phyloP scores from a whole-genome alignment of 148 eudicot genomes.

The Rhododendron henanense region DNA sequence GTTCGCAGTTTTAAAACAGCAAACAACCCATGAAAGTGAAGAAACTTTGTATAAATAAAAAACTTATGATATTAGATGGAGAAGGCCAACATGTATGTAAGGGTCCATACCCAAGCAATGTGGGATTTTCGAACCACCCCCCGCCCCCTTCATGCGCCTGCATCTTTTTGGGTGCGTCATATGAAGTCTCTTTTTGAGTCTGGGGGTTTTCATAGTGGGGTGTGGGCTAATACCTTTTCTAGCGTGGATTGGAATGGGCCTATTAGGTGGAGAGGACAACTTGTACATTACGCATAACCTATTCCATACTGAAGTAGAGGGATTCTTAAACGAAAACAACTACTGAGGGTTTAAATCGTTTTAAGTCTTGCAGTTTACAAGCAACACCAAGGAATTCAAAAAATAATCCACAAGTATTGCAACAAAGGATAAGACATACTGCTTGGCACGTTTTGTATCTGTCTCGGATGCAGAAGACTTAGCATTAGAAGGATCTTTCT shows the following conservation, averaged over 20 bases:
- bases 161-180: neutral
- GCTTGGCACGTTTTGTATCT: constrained; percentile 90
- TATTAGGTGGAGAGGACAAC: neutral
- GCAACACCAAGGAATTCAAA: neutral
- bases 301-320: neutral
- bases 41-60: neutral
- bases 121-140: neutral
- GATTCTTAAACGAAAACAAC: neutral
- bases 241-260: neutral
- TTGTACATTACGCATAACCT: neutral
- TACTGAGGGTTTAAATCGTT: neutral
- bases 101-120: neutral
- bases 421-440: constrained; percentile 45
- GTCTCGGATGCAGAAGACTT: constrained; percentile 55
- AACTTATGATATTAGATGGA: neutral
- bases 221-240: neutral
- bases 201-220: neutral
- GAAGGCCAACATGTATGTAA: neutral
- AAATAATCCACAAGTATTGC: neutral
- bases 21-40: neutral
- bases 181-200: neutral
- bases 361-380: neutral
- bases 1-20: neutral
- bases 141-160: neutral
- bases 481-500: constrained; percentile 48